Conservation (phyloP, 176 grass and related monocot genomes). For the Hordeum marinum region DNA sequence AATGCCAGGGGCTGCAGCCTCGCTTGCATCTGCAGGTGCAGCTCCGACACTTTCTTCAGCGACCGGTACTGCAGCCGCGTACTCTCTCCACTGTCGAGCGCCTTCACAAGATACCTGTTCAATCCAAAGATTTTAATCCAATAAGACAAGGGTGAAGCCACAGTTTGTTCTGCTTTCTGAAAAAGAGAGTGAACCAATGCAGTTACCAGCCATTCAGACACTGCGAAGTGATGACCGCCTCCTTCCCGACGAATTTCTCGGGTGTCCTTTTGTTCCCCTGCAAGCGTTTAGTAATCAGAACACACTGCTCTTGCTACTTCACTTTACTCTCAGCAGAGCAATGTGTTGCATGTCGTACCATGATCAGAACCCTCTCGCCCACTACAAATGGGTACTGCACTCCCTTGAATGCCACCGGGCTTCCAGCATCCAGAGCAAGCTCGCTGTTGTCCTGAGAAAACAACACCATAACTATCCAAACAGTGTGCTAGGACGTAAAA, state of each 20-base stretch:
- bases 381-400: conserved; percentile 68
- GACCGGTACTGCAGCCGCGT: conserved; percentile 65
- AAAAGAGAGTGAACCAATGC: background rate
- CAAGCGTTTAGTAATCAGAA: conserved; percentile 16
- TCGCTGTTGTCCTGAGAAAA: conserved; percentile 45
- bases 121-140: background rate
- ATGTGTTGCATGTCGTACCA: conserved; percentile 19
- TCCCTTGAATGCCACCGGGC: conserved; percentile 33
- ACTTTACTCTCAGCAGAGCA: background rate
- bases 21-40: conserved; percentile 2
- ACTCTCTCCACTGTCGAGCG: conserved; percentile 66
- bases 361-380: conserved; percentile 67
- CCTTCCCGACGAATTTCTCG: conserved; percentile 74
- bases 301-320: background rate
- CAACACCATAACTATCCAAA: background rate
- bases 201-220: conserved; percentile 79
- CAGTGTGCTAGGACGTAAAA: background rate
- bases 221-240: conserved; percentile 75
- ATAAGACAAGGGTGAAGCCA: background rate
- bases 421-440: conserved; percentile 34
- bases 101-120: conserved; percentile 27
- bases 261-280: conserved; percentile 76
- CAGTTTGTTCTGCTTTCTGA: background rate
- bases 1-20: conserved; percentile 21
- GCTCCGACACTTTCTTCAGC: conserved; percentile 45